A percentile compares a stretch with the other conserved stretches of the same genome.
Conservation (phyloP, 345 rosid species). For the Gossypium ekmanianum region DNA sequence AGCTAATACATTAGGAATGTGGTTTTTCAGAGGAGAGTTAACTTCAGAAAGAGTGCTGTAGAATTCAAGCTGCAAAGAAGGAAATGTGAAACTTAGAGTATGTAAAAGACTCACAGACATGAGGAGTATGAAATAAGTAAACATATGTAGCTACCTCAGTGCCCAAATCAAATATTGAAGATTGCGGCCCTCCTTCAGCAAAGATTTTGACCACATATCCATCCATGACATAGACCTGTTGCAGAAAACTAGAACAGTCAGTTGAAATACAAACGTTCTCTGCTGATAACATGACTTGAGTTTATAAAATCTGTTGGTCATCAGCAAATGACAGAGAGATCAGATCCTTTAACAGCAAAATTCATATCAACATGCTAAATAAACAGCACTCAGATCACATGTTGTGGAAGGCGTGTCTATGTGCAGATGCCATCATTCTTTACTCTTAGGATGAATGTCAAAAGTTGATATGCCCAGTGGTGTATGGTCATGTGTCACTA, state of each 20-base stretch:
- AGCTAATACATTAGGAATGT: constrained; percentile 71
- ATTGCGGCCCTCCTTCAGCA: constrained; percentile 81
- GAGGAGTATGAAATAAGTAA: not conserved
- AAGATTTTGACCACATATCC: constrained; percentile 72
- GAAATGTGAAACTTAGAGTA: constrained; percentile 24
- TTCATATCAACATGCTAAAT: constrained; percentile 2
- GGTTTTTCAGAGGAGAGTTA: constrained; percentile 52
- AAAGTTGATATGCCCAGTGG: not conserved
- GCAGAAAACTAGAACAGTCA: constrained; percentile 24
- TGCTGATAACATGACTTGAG: not conserved
- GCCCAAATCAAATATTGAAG: constrained; percentile 73
- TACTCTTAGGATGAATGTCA: too few relatives aligned
- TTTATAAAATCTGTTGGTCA: too few relatives aligned
- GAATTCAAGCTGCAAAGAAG: constrained; percentile 79
- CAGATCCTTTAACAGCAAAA: constrained; percentile 14
- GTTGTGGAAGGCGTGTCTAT: not conserved
- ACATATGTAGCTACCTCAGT: constrained; percentile 55
- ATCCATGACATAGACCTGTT: constrained; percentile 76
- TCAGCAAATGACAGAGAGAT: not conserved
- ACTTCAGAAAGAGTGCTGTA: constrained; percentile 45
- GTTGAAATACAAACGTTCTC: not conserved
- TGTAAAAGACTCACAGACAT: constrained; percentile 14
- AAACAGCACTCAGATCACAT: not conserved
- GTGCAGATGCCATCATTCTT: too few relatives aligned
- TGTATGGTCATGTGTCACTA: not conserved